These are phyloP conservation scores for Hypoxylon rickii DNA, from an alignment of 495 filamentous ascomycete species.

Conservation along the genomic window DNA sequence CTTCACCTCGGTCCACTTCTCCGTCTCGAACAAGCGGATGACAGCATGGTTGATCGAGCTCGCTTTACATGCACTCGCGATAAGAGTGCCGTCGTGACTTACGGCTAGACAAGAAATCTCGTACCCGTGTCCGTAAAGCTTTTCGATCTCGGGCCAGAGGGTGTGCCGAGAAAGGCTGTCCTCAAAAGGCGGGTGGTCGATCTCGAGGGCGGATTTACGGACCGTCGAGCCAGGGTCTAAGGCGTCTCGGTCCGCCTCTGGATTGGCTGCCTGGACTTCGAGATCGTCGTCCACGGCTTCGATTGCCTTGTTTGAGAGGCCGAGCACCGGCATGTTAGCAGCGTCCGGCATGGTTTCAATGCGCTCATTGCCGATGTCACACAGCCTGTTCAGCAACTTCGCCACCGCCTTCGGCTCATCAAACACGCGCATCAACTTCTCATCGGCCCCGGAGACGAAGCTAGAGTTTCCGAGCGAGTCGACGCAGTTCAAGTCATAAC, in stretches of 20 bases:
- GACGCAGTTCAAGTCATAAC: slow-evolving; percentile 96
- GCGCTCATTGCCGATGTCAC: slow-evolving; percentile 55
- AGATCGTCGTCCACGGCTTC: slow-evolving; percentile 61
- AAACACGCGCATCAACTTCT: slow-evolving; percentile 95
- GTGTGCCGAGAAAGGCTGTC: slow-evolving; percentile 88
- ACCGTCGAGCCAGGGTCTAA: slow-evolving; percentile 48
- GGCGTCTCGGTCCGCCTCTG: slow-evolving; percentile 43
- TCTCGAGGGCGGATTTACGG: slow-evolving; percentile 50
- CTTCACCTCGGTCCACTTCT: slow-evolving; percentile 82
- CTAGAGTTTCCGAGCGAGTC: slow-evolving; percentile 68
- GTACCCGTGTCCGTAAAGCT: slow-evolving; percentile 98
- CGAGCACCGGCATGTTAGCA: slow-evolving; percentile 90
- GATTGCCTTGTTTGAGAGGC: slow-evolving; percentile 93
- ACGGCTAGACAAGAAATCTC: slow-evolving; percentile 91
- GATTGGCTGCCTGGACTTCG: slow-evolving; percentile 45
- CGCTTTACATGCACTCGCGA: slow-evolving; percentile 94
- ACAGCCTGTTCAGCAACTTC: slow-evolving; percentile 68
- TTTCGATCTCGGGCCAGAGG: slow-evolving; percentile 94
- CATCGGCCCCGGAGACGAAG: slow-evolving; percentile 96
- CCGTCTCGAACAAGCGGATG: slow-evolving; percentile 85
- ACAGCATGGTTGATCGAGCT: slow-evolving; percentile 93
- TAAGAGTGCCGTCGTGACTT: slow-evolving; percentile 69
- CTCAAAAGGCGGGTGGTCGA: slow-evolving; percentile 79
- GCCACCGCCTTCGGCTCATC: slow-evolving; percentile 86
- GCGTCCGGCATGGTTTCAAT: slow-evolving; percentile 71